Conservation (phyloP, 768 basidiomycete species). For the Boletus patriciae region DNA sequence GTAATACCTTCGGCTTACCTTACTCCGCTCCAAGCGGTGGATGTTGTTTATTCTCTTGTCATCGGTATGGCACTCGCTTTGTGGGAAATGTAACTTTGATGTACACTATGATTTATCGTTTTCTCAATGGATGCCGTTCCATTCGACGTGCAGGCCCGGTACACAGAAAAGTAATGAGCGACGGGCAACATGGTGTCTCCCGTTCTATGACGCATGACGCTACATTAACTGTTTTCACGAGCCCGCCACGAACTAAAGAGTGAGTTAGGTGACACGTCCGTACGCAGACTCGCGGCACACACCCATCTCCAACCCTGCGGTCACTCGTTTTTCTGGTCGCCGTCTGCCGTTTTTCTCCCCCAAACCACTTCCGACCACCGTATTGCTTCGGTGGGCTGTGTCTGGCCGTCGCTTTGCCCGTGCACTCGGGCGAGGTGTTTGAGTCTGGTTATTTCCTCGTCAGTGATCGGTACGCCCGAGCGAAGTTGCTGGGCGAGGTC, state of each 20-base stretch:
- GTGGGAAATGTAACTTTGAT: constrained; percentile 4
- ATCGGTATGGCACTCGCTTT: neutral
- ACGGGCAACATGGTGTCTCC: neutral
- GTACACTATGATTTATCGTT: constrained; percentile 1
- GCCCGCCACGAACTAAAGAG: neutral
- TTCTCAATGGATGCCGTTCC: neutral
- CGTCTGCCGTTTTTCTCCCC: constrained; percentile 35
- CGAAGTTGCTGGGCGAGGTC: constrained; percentile 55
- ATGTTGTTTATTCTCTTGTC: constrained; percentile 12
- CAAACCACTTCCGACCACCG: constrained; percentile 53
- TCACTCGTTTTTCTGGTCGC: constrained; percentile 34
- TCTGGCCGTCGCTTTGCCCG: constrained; percentile 15
- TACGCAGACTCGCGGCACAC: constrained; percentile 10
- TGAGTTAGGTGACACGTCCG: neutral
- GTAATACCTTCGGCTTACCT: neutral
- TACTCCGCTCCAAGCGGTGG: neutral
- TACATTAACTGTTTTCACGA: neutral
- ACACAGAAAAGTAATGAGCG: neutral
- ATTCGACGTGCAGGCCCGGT: neutral
- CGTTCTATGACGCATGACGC: neutral
- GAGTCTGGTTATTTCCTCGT: constrained; percentile 54
- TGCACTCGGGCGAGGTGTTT: constrained; percentile 50
- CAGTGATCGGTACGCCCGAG: constrained; percentile 43
- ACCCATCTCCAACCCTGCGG: constrained; percentile 43
- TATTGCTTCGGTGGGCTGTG: constrained; percentile 26